These are phyloP conservation scores for Aspergillus caelatus DNA, from an alignment of 2,329 filamentous ascomycete genomes.

Conservation along the genomic window DNA sequence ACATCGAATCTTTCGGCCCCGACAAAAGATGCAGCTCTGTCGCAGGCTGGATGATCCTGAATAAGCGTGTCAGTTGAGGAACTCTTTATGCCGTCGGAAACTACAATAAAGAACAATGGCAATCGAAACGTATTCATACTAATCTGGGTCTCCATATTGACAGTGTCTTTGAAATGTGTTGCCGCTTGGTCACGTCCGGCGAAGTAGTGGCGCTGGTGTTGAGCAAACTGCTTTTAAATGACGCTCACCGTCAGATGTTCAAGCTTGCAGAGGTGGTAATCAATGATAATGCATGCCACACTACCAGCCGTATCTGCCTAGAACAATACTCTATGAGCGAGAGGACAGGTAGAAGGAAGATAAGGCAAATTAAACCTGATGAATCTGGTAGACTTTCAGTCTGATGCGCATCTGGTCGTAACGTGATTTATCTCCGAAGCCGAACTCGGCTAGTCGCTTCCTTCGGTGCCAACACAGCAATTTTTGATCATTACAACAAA, in stretches of 20 bases:
- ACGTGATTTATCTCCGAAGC: neutral
- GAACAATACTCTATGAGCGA: neutral
- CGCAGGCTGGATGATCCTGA: constrained; percentile 7
- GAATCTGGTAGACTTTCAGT: neutral
- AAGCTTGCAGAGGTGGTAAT: neutral
- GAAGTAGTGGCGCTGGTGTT: neutral
- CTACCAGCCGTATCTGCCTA: neutral
- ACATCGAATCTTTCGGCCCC: constrained; percentile 12
- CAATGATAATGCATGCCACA: neutral
- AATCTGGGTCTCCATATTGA: neutral
- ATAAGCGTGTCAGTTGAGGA: constrained; percentile 5
- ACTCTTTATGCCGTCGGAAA: neutral
- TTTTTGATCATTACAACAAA: neutral
- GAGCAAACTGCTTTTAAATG: neutral
- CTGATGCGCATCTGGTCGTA: neutral
- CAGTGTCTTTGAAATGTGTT: neutral
- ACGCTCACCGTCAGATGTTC: neutral
- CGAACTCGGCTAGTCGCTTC: neutral
- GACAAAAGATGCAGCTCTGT: constrained; percentile 14
- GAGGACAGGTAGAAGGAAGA: neutral
- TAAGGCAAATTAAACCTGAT: neutral
- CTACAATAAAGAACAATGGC: neutral
- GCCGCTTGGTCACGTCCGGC: neutral
- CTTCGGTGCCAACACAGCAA: neutral
- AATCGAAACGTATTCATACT: neutral